Percentiles rank a stretch among this genome's conserved stretches.
Conservation (phyloP, 495 filamentous ascomycete genomes). For the Apodospora peruviana region DNA sequence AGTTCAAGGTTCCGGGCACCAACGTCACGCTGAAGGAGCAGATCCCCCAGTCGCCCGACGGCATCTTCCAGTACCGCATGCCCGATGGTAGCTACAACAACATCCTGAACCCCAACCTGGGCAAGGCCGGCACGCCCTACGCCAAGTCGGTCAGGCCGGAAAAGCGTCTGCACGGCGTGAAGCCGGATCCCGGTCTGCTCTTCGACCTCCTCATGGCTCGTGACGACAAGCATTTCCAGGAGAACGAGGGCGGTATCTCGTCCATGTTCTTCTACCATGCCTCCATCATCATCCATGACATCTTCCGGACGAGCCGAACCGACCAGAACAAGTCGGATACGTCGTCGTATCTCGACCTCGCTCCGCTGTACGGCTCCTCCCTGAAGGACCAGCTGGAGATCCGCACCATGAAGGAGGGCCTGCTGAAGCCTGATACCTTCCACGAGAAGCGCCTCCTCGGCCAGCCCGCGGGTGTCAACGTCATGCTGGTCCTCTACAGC, state of each 20-base stretch:
- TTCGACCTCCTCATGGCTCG: constrained; percentile 71
- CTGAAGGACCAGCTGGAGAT: constrained; percentile 61
- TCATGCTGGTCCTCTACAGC: constrained; percentile 60
- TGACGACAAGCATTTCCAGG: constrained; percentile 47
- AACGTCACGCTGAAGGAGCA: constrained; percentile 32
- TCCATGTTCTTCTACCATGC: constrained; percentile 82
- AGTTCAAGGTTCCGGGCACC: constrained; percentile 25
- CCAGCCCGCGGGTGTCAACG: constrained; percentile 71
- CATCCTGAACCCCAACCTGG: constrained; percentile 57
- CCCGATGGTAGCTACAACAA: constrained; percentile 69
- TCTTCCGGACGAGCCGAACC: constrained; percentile 33
- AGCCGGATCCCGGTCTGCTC: constrained; percentile 66
- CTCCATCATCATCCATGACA: constrained; percentile 76
- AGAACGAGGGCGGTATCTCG: constrained; percentile 68
- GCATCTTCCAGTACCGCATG: constrained; percentile 51
- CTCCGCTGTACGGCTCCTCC: constrained; percentile 75
- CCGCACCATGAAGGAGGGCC: constrained; percentile 67
- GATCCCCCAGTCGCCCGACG: constrained; percentile 25
- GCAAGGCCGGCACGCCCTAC: constrained; percentile 53
- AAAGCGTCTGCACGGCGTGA: constrained; percentile 46
- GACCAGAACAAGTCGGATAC: constrained; percentile 40
- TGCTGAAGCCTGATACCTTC: constrained; percentile 74
- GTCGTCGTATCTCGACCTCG: constrained; percentile 75
- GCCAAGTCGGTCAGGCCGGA: constrained; percentile 55
- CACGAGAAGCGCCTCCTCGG: constrained; percentile 62